Evolutionary conservation across 1,284 basidiomycete genomes (phyloP).

Genomic region (Meripilus lineatus): DNA sequence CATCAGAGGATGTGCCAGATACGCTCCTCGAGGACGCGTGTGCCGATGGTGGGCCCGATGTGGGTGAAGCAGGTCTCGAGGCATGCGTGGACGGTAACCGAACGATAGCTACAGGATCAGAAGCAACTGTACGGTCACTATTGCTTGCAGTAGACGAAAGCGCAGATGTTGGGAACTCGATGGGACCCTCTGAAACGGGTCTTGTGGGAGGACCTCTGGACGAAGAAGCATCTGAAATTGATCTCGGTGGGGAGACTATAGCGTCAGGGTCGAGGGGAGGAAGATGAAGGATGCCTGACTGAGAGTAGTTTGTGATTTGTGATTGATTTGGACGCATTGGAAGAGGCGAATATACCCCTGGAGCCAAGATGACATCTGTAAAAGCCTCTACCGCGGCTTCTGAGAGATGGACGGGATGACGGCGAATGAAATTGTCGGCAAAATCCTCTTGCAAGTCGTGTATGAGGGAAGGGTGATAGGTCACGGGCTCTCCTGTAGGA

Average conservation of each 20-base stretch:
- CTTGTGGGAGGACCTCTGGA: constrained; percentile 1
- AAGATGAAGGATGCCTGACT: constrained; percentile 48
- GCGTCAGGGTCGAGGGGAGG: constrained; percentile 32
- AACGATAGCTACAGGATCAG: constrained; percentile 10
- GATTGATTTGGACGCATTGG: background rate
- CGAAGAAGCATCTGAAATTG: constrained; percentile 15
- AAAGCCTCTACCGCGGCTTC: constrained; percentile 27
- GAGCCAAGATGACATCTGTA: constrained; percentile 11
- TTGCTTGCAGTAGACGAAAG: too few species aligned
- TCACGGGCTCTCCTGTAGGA: constrained; percentile 17
- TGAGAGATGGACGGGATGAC: constrained; percentile 25
- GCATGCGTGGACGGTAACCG: constrained; percentile 15
- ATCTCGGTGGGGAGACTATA: too few species aligned
- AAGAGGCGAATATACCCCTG: constrained; percentile 8
- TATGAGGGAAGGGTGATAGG: constrained; percentile 7
- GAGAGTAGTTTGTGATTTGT: constrained; percentile 28
- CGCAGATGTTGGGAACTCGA: too few species aligned
- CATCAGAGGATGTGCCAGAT: constrained; percentile 10
- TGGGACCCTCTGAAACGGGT: too few species aligned
- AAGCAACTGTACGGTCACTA: background rate
- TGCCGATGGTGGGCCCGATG: constrained; percentile 5
- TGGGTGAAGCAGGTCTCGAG: constrained; percentile 10
- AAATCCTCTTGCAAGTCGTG: constrained; percentile 1
- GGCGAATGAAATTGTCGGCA: constrained; percentile 18
- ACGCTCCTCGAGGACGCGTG: constrained; percentile 6